A percentile compares a stretch with the other conserved stretches of the same genome.
These are phyloP conservation scores for Ceratocystis destructans DNA, from an alignment of 2,329 filamentous ascomycete species.

Conservation along the genomic window DNA sequence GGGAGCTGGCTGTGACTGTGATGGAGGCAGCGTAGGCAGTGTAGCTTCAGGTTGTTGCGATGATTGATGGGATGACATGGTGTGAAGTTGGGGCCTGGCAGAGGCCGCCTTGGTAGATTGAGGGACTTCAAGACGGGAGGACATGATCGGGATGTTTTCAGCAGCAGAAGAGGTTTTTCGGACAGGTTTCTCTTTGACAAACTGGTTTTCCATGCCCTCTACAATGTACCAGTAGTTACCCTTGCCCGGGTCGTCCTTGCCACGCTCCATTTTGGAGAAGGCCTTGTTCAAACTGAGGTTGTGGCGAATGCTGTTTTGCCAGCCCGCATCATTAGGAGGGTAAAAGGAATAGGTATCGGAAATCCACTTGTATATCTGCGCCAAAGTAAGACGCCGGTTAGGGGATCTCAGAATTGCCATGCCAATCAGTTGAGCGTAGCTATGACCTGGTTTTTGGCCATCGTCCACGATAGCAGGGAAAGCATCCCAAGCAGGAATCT, in stretches of 20 bases:
- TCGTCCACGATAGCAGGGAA: slow-evolving; percentile 75
- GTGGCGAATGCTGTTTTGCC: slow-evolving; percentile 98
- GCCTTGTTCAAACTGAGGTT: slow-evolving; percentile 95
- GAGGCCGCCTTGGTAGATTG: slow-evolving; percentile 24
- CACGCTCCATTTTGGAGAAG: slow-evolving; percentile 87
- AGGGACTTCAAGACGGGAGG: slow-evolving; percentile 35
- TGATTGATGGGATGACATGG: slow-evolving; percentile 9
- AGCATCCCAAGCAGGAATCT: slow-evolving; percentile 52
- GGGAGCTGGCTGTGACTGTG: slow-evolving; percentile 27
- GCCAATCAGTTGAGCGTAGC: slow-evolving; percentile 87
- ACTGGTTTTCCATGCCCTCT: slow-evolving; percentile 75
- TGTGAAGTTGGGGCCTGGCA: slow-evolving; percentile 27
- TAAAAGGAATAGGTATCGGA: slow-evolving; percentile 91
- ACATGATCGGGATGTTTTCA: slow-evolving; percentile 46
- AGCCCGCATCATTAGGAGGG: slow-evolving; percentile 68
- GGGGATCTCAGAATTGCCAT: slow-evolving; percentile 90
- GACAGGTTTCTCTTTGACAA: slow-evolving; percentile 71
- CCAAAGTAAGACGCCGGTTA: slow-evolving; percentile 68
- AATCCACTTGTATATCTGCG: slow-evolving; percentile 99
- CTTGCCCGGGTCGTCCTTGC: slow-evolving; percentile 94
- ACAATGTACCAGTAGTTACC: slow-evolving; percentile 96
- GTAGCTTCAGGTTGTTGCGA: background rate
- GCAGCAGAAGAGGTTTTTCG: slow-evolving; percentile 43
- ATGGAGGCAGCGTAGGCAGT: slow-evolving; percentile 30
- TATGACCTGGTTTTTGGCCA: slow-evolving; percentile 76